Base-by-base conservation (phyloP, 257 asterid species). In the Voacanga thouarsii region DNA sequence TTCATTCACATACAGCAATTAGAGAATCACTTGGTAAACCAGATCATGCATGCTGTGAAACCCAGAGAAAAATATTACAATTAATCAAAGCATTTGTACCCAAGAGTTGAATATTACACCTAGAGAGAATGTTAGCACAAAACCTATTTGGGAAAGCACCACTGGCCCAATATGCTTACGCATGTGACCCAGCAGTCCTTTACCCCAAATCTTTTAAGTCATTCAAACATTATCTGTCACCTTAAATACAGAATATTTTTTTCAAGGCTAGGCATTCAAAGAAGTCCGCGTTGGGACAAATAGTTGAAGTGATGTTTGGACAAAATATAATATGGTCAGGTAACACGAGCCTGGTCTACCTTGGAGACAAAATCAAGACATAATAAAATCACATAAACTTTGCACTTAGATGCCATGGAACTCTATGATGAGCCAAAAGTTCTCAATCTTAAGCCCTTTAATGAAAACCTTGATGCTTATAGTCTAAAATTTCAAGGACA, bases 1-100 rank as follows among this genome's bases (percentile, higher is more conserved):
- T 80, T 80, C 70, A 77, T 60, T 26, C 30, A 82, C 24, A 79
- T 59, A 69, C 30, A 82, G 47, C 41, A 44, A 55, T 71, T 21
- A 67, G 56, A 70, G 65, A 63, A 78, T 49, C 60, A 59, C 57
- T 65, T 56, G 21, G 64, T n/a, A 59, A 39, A 69, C 68, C 59
- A 55, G 51, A 53, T 41, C 51, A 49, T 26, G 43, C 14, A 24
- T 37, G 47, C 69, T 39, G 75, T 49, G 3, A 49, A 39, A 53
- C 66, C 28, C 66, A 72, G 19, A 73, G 26, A 53, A 51, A 18
- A 21, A 53, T 33, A n/a, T 18, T 30, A 21, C 30, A 23, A 68
- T 23, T 68, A 68, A 67, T 21, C 23, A 68, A 19, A 41, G 50
- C 72, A 65, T 67, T 67, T 65, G 47, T 21, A 41, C 16, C 16